A percentile compares a stretch with the other conserved stretches of the same genome.
These are phyloP conservation scores for Chrysophaeum taylorii DNA, from an alignment of 352 stramenopile species.

Conservation along the genomic window DNA sequence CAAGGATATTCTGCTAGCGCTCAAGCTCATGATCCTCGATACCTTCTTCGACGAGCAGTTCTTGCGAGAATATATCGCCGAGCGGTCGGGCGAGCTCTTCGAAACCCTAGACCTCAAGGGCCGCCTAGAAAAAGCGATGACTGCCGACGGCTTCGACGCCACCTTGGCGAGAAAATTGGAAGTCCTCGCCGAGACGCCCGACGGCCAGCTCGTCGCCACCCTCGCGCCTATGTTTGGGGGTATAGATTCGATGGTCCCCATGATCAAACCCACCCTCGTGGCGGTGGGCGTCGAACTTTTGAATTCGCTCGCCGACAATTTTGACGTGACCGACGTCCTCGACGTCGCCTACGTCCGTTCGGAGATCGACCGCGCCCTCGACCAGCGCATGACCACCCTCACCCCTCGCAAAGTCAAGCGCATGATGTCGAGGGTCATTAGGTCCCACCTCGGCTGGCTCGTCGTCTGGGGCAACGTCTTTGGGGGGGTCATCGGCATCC, in stretches of 20 bases:
- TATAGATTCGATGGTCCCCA: conserved; percentile 14
- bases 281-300: conserved; percentile 16
- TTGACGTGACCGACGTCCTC: conserved; percentile 21
- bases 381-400: conserved; percentile 14
- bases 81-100: conserved; percentile 20
- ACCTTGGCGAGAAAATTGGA: background rate
- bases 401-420: conserved; percentile 13
- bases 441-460: conserved; percentile 26
- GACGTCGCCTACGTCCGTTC: conserved; percentile 9
- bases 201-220: conserved; percentile 18
- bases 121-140: conserved; percentile 21
- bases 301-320: conserved; percentile 8
- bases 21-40: conserved; percentile 29
- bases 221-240: conserved; percentile 19
- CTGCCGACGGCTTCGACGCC: background rate
- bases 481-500: conserved; percentile 23
- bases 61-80: conserved; percentile 16
- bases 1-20: conserved; percentile 23
- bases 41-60: conserved; percentile 30
- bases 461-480: conserved; percentile 31
- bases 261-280: conserved; percentile 25
- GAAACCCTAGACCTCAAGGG: conserved; percentile 17
- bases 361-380: conserved; percentile 18
- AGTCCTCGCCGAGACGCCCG: conserved; percentile 14
- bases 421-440: conserved; percentile 21